Evolutionary conservation across 2,329 filamentous ascomycete species (phyloP).

Genomic region (Aspergillus novofumigatus): DNA sequence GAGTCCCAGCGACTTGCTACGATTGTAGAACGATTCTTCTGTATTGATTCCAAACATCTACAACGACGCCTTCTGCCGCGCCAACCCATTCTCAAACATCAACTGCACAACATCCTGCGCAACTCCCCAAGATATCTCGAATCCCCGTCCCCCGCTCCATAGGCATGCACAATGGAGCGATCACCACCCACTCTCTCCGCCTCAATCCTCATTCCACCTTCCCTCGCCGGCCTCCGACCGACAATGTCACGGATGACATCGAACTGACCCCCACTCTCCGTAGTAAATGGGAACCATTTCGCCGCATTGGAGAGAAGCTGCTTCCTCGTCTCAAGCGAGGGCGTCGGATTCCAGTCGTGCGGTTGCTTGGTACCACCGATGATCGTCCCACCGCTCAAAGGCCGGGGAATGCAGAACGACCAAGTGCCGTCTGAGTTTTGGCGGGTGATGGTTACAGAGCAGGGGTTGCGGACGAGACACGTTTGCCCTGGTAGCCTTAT

Average conservation of each 20-base stretch:
- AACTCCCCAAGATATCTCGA: conserved; percentile 59
- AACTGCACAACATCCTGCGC: conserved; percentile 48
- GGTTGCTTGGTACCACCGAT: conserved; percentile 64
- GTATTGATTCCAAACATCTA: conserved; percentile 5
- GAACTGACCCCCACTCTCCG: conserved; percentile 34
- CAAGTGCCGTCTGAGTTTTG: conserved; percentile 61
- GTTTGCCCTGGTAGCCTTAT: conserved; percentile 37
- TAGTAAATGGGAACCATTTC: conserved; percentile 39
- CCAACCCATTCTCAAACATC: conserved; percentile 27
- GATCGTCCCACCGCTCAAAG: conserved; percentile 59
- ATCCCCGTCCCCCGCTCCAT: conserved; percentile 61
- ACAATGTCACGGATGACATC: conserved; percentile 46
- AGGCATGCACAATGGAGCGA: conserved; percentile 48
- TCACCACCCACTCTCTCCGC: conserved; percentile 38
- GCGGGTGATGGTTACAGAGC: conserved; percentile 50
- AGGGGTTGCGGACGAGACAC: conserved; percentile 44
- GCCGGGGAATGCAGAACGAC: conserved; percentile 60
- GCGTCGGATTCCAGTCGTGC: conserved; percentile 51
- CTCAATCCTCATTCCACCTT: conserved; percentile 51
- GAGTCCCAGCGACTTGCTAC: not conserved
- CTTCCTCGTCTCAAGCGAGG: conserved; percentile 46
- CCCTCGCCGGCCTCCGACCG: conserved; percentile 42
- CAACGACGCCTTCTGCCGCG: conserved; percentile 20
- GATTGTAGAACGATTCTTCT: not conserved
- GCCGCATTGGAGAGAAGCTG: conserved; percentile 44